Conservation (phyloP, 345 rosid genomes). For the Abelmoschus esculentus region DNA sequence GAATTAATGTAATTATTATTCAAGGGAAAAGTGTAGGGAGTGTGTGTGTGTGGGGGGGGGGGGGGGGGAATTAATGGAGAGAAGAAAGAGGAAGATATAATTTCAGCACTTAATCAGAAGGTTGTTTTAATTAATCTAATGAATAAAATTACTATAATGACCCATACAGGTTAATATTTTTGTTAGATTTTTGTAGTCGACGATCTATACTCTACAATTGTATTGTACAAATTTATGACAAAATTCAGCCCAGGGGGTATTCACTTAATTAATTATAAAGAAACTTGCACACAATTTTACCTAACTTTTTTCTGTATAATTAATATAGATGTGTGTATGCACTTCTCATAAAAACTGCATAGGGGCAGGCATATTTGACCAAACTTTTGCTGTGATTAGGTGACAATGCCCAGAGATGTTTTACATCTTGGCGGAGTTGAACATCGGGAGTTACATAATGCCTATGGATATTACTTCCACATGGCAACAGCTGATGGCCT, state of each 20-base stretch:
- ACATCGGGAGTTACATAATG: constrained; percentile 91
- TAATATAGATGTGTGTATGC: not conserved
- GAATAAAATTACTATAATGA: too few relatives aligned
- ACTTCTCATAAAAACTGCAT: not conserved
- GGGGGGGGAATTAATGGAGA: not conserved
- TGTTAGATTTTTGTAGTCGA: too few relatives aligned
- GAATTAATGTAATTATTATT: not conserved
- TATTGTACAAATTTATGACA: too few relatives aligned
- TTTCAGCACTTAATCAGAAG: not conserved
- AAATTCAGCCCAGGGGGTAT: not conserved
- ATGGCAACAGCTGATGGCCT: constrained; percentile 98
- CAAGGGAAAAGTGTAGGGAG: not conserved
- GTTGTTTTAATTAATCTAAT: too few relatives aligned
- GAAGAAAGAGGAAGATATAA: not conserved
- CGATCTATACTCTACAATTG: too few relatives aligned
- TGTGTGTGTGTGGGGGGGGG: too few relatives aligned
- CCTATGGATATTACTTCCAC: constrained; percentile 88
- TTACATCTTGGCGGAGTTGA: constrained; percentile 77
- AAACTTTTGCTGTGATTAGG: constrained; percentile 29
- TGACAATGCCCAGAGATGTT: constrained; percentile 97
- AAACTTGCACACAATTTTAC: not conserved
- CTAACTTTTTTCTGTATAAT: not conserved
- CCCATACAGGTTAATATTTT: too few relatives aligned
- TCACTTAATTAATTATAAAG: not conserved
- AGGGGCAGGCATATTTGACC: not conserved